Conservation (phyloP, 805 yeast genomes). For the Blastobotrys chiropterorum region DNA sequence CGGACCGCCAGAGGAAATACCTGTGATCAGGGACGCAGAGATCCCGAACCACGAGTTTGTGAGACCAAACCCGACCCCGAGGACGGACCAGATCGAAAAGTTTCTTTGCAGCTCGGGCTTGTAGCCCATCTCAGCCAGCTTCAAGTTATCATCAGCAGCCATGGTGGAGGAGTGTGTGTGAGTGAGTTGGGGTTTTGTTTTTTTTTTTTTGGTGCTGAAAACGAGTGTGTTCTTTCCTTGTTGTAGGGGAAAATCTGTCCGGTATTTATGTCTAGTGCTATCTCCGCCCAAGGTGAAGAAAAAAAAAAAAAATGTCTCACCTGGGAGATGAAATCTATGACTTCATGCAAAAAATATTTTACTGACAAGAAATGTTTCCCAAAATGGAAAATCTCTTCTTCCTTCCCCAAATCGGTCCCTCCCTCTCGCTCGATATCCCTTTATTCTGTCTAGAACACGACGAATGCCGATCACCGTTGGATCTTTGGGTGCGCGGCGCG, state of each 20-base stretch:
- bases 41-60: conserved; percentile 51
- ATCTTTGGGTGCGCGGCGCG: background rate
- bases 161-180: background rate
- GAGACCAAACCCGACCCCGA: conserved; percentile 62
- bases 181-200: background rate
- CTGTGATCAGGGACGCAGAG: conserved; percentile 58
- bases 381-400: background rate
- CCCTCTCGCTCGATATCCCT: background rate
- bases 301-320: background rate
- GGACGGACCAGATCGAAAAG: conserved; percentile 40
- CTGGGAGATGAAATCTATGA: background rate
- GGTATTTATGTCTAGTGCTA: background rate
- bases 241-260: background rate
- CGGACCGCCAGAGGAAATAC: conserved; percentile 52
- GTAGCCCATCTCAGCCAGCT: conserved; percentile 45
- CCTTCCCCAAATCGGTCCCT: background rate
- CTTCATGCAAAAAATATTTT: background rate
- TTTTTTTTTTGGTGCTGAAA: too few relatives aligned
- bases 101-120: conserved; percentile 54
- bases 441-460: background rate
- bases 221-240: background rate
- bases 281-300: background rate
- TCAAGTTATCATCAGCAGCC: conserved; percentile 1
- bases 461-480: background rate
- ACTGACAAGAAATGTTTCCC: background rate